phyloP scores from a whole-genome alignment of 2,329 filamentous ascomycete species.

The Cladosporium austrohemisphaericum region DNA sequence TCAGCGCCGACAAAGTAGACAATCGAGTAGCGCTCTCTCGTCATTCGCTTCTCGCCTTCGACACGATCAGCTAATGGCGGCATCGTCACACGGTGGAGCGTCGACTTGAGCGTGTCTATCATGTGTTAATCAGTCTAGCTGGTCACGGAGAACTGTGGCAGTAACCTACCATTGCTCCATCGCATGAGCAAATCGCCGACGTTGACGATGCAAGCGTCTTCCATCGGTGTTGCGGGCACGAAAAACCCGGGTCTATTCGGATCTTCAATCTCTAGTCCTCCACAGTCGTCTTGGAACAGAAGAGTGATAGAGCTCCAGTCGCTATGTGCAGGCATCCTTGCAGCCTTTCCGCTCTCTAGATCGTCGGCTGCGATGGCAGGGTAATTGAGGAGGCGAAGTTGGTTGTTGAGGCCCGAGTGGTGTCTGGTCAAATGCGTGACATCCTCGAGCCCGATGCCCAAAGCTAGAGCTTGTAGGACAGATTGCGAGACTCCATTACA shows the following conservation, averaged over 20 bases:
- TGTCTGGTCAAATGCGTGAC: conserved; percentile 18
- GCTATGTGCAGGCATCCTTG: conserved; percentile 38
- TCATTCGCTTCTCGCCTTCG: conserved; percentile 26
- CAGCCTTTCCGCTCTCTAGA: conserved; percentile 32
- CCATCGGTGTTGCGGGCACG: conserved; percentile 29
- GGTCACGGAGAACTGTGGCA: too few species aligned
- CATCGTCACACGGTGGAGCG: conserved; percentile 38
- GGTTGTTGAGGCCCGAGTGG: conserved; percentile 24
- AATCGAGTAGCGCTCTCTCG: conserved; percentile 38
- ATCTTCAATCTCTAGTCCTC: conserved; percentile 39
- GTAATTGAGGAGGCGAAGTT: conserved; percentile 37
- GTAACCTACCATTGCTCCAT: conserved; percentile 34
- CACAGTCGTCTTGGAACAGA: conserved; percentile 41
- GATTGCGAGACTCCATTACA: conserved; percentile 30
- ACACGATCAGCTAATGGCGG: conserved; percentile 26
- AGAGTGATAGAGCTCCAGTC: conserved; percentile 43
- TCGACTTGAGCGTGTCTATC: conserved; percentile 34
- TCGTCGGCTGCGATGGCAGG: conserved; percentile 31
- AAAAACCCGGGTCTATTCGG: conserved; percentile 29
- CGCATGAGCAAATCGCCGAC: conserved; percentile 39
- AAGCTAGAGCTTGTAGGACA: conserved; percentile 31
- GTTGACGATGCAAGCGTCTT: conserved; percentile 37
- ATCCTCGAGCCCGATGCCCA: conserved; percentile 34
- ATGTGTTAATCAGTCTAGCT: not conserved
- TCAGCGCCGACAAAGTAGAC: conserved; percentile 40